A percentile compares a stretch with the other conserved stretches of the same genome.
These are phyloP conservation scores for Salix caprea DNA, from an alignment of 345 rosid species.

Conservation along the genomic window DNA sequence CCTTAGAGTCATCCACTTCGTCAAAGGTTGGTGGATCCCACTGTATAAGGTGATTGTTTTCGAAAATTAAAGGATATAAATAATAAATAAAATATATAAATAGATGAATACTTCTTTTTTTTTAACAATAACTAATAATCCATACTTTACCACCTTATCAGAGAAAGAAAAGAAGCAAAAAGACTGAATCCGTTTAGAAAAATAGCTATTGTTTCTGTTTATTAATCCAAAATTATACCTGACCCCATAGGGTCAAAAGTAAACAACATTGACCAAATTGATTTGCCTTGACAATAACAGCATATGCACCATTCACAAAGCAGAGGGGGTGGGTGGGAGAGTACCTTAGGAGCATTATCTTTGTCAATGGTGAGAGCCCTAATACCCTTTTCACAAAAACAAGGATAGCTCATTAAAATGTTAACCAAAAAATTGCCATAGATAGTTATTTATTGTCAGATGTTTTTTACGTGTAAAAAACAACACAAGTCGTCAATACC, in stretches of 20 bases:
- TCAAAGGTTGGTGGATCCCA: slow-evolving; percentile 70
- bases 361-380: slow-evolving; percentile 86
- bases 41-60: slow-evolving; percentile 22
- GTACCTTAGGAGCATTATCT: slow-evolving; percentile 90
- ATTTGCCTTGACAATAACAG: neutral
- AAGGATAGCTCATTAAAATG: neutral
- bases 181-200: too few relatives aligned
- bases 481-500: slow-evolving; percentile 30
- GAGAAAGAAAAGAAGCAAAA: neutral
- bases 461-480: neutral
- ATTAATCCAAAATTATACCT: neutral
- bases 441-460: neutral
- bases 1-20: slow-evolving; percentile 50
- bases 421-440: neutral
- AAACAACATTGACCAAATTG: neutral
- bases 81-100: neutral
- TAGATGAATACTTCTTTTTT: neutral
- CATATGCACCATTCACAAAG: neutral
- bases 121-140: neutral
- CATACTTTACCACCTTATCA: neutral
- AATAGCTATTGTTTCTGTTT: neutral
- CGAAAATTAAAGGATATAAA: neutral
- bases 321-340: neutral
- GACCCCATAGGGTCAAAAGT: neutral
- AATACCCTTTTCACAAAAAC: slow-evolving; percentile 56